Conservation (phyloP, 2,329 filamentous ascomycete species). For the Chrysoporthe puriensis region DNA sequence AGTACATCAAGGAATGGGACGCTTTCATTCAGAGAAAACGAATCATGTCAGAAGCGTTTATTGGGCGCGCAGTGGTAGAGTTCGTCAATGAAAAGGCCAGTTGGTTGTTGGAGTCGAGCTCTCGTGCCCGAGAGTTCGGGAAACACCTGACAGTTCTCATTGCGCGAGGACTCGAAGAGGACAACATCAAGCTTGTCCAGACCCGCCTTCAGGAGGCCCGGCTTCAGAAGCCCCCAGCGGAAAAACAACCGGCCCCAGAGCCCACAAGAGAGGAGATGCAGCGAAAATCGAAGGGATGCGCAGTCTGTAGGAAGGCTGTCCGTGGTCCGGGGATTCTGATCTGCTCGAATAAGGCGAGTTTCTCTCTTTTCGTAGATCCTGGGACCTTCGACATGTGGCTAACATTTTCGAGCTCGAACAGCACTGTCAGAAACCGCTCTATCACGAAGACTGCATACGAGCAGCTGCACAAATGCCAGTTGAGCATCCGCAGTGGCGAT, state of each 20-base stretch:
- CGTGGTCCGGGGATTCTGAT: conserved; percentile 52
- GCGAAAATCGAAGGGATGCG: conserved; percentile 51
- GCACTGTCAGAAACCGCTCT: conserved; percentile 49
- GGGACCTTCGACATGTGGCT: conserved; percentile 10
- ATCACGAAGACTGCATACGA: conserved; percentile 53
- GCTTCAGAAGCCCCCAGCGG: conserved; percentile 35
- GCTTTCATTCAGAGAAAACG: conserved; percentile 55
- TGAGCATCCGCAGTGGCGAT: conserved; percentile 45
- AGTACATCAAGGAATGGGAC: conserved; percentile 64
- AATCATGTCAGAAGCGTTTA: conserved; percentile 55
- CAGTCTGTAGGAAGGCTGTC: conserved; percentile 52
- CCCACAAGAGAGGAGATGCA: conserved; percentile 41
- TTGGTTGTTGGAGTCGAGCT: conserved; percentile 55
- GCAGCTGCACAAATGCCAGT: conserved; percentile 42
- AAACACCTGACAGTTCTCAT: conserved; percentile 58
- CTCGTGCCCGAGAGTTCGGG: conserved; percentile 57
- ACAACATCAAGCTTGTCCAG: conserved; percentile 48
- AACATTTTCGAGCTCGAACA: conserved; percentile 33
- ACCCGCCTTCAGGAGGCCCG: conserved; percentile 48
- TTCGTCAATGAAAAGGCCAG: conserved; percentile 55
- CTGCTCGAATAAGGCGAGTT: conserved; percentile 54
- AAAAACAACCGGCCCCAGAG: conserved; percentile 32
- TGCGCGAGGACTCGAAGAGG: conserved; percentile 51
- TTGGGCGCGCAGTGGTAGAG: conserved; percentile 54
- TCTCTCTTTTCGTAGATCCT: background rate